These are phyloP conservation scores for Debaryomycetaceae sp. DNA, from an alignment of 1,139 yeast genomes.

Conservation along the genomic window DNA sequence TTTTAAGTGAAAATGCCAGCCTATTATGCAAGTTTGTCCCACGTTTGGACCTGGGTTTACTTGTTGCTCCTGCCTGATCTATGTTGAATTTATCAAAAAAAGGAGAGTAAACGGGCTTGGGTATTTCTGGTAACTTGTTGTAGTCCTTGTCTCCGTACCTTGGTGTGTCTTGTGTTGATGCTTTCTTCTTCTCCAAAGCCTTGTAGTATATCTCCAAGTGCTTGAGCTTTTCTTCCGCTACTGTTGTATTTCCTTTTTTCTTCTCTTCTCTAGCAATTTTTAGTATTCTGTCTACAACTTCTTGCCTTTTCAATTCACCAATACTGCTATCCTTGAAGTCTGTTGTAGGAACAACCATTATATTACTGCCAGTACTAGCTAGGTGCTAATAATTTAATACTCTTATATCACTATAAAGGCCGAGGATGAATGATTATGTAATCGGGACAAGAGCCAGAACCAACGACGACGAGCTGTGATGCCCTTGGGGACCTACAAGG, in stretches of 20 bases:
- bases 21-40: slow-evolving; percentile 3
- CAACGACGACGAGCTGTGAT: neutral
- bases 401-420: too few relatives aligned
- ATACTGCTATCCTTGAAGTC: neutral
- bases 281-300: slow-evolving; percentile 24
- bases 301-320: slow-evolving; percentile 13
- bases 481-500: neutral
- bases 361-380: neutral
- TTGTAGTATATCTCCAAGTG: slow-evolving; percentile 20
- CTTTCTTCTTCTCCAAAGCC: slow-evolving; percentile 9
- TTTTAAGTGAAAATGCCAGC: slow-evolving; percentile 19
- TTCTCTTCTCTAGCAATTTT: slow-evolving; percentile 31
- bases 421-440: neutral
- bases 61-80: slow-evolving; percentile 1
- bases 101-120: slow-evolving; percentile 21
- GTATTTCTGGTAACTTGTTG: slow-evolving; percentile 2
- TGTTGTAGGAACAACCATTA: neutral
- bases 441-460: neutral
- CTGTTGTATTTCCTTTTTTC: slow-evolving; percentile 29
- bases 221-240: slow-evolving; percentile 31
- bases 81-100: slow-evolving; percentile 22
- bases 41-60: slow-evolving; percentile 5
- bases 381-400: neutral
- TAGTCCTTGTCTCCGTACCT: neutral
- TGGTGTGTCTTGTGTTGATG: neutral